Evolutionary conservation across 805 yeast species (phyloP), one percentile per base, ranked within the genome.

Genomic region (Ogataea pini): DNA sequence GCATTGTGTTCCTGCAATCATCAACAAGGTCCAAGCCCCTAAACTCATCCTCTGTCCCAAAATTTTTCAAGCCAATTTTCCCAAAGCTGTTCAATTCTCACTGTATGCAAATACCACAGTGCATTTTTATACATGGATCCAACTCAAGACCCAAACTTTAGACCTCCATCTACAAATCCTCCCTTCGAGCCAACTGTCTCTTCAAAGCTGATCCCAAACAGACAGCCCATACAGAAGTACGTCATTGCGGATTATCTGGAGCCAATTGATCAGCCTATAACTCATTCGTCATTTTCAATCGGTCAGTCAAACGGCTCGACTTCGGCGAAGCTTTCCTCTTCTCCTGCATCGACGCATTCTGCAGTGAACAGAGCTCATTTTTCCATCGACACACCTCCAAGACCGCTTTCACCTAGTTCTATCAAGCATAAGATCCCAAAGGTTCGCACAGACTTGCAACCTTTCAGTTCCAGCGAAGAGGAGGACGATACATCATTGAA

Each of bases 91-190:
- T 17, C n/a, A 34, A 12, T 16, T 12, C 14, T 32, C 9, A 10
- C 5, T 39, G 5, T 27, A 27, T 39, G 40, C 40, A 34, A 17
- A 9, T 22, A 5, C 8, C 7, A 19, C 17, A 34, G 13, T 5
- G 6, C 22, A 8, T 17, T 34, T 19, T 22, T 7, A 13, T 28
- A 34, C 32, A 90, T 90, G 98, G 98, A 91, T 65, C 98, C 98
- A 18, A 86, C 92, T 3, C 80, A 85, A 68, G 97, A 90, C 56
- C 96, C 96, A 16, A 83, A 89, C 65, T 91, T 89, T 67, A 81
- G 83, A 42, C 96, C 96, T 9, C 96, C 96, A 0, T 82, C 89
- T 13, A 76, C 82, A 46, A 77, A 81, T 54, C 80, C 80, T 40
- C 71, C 79, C 49, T 68, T 78, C 43, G 79, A 77, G 58, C 89